Percentiles rank a stretch among this genome's conserved stretches.
Conservation (phyloP, 768 basidiomycete species). For the Mycena rosella region DNA sequence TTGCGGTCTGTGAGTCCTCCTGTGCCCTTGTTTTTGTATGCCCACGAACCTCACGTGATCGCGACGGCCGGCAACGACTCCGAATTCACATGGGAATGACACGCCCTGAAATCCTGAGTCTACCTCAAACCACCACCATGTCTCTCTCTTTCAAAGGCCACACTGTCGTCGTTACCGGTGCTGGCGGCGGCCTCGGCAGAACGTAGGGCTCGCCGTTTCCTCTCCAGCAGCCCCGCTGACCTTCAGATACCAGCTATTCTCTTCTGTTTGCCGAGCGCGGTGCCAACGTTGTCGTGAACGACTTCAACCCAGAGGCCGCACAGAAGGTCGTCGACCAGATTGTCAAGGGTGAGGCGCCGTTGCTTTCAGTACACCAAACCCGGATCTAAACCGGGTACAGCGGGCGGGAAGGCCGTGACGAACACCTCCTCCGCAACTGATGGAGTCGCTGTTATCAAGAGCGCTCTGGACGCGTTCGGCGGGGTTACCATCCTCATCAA, state of each 20-base stretch:
- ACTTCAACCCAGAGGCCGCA: conserved; percentile 89
- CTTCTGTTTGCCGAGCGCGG: conserved; percentile 93
- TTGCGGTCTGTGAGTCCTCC: too few species aligned
- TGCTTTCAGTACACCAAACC: not conserved
- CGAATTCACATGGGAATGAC: too few species aligned
- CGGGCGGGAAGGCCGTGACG: conserved; percentile 89
- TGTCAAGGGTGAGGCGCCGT: conserved; percentile 67
- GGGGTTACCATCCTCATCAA: conserved; percentile 90
- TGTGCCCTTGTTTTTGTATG: too few species aligned
- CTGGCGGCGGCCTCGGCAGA: conserved; percentile 94
- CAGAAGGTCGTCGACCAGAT: conserved; percentile 95
- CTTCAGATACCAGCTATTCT: conserved; percentile 75
- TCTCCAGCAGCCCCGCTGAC: not conserved
- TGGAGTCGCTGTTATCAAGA: conserved; percentile 87
- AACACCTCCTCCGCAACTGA: conserved; percentile 92
- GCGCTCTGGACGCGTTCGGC: conserved; percentile 89
- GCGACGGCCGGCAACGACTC: too few species aligned
- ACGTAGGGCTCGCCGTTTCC: conserved; percentile 66
- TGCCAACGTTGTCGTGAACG: conserved; percentile 95
- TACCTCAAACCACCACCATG: conserved; percentile 47
- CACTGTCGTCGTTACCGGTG: conserved; percentile 95
- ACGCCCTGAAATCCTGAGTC: too few species aligned
- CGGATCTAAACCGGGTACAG: conserved; percentile 52
- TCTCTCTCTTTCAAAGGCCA: conserved; percentile 83
- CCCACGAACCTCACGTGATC: too few species aligned